These are phyloP conservation scores for Cerioporus squamosus DNA, from an alignment of 1,284 basidiomycete species.

Conservation along the genomic window DNA sequence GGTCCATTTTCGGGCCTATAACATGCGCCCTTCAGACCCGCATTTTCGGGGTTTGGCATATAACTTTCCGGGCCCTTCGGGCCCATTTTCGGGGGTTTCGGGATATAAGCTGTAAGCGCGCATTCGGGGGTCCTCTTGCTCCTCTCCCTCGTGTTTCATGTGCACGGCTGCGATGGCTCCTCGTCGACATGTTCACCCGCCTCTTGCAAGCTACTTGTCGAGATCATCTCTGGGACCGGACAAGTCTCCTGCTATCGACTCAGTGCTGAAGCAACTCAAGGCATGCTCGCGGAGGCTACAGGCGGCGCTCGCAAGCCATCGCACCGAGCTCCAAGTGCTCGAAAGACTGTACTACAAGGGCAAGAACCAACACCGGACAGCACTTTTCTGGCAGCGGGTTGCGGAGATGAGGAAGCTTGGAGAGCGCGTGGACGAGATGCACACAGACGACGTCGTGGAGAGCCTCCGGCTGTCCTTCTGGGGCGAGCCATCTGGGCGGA, in stretches of 20 bases:
- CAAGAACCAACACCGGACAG: conserved; percentile 76
- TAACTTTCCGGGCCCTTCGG: too few species aligned
- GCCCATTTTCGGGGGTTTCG: too few species aligned
- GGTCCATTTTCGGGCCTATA: too few species aligned
- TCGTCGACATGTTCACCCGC: conserved; percentile 27
- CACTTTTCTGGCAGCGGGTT: conserved; percentile 73
- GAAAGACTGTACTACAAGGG: conserved; percentile 78
- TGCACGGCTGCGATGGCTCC: conserved; percentile 28
- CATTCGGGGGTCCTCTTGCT: too few species aligned
- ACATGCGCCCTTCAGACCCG: too few species aligned
- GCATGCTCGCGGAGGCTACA: conserved; percentile 54
- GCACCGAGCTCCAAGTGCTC: conserved; percentile 62
- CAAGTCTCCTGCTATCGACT: conserved; percentile 52
- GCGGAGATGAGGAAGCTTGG: conserved; percentile 63
- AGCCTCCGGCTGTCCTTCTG: conserved; percentile 63
- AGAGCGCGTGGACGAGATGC: conserved; percentile 48
- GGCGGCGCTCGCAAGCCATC: conserved; percentile 44
- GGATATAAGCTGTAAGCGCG: too few species aligned
- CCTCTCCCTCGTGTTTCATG: not conserved
- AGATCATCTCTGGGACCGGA: conserved; percentile 41
- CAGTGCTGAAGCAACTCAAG: conserved; percentile 64
- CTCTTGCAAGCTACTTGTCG: conserved; percentile 33
- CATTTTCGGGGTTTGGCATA: too few species aligned
- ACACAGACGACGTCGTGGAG: conserved; percentile 48
- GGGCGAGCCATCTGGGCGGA: conserved; percentile 42